Base-by-base conservation (phyloP, 768 basidiomycete species). In the Hericium alpestre region DNA sequence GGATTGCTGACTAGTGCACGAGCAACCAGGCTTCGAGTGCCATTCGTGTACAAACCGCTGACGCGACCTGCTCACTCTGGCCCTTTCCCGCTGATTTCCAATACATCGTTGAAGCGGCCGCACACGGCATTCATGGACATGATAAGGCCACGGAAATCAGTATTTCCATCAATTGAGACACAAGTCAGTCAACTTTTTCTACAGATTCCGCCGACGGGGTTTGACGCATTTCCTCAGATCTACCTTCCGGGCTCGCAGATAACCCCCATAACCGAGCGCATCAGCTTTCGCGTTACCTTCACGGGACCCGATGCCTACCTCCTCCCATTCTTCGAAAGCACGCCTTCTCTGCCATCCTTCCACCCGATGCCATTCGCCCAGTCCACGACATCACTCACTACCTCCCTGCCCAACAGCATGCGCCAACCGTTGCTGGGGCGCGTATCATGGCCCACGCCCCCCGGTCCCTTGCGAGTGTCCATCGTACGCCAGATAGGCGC, bases 191-290 rank as follows among this genome's bases (percentile, higher is more conserved):
- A 8, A 20, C 20, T n/a, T 10, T 8, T 13, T n/a, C 32, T 13
- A 38, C 40, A 10, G 13, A 8, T 32, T 27, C n/a, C 3, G 32
- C 13, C 46, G 49, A 32, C 51, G 37, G 16, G 18, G 23, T 25
- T 13, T 18, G 4, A 7, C 10, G 13, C 12, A 15, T 15, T 10
- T 13, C 1, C 37, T 10, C 16, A 61, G 58, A 47, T 61, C 32
- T 61, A 56, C 40, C 60, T 61, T 13, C 60, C 57, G 43, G 9
- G 55, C 15, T 59, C 60, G 13, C 60, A 61, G 39, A 61, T 61
- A 6, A 54, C 41, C 16, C 49, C 60, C 1, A 38, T 58, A 8
- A 37, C 20, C 12, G 43, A 55, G n/a, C 20, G 37, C 8, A 51
- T 61, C n/a, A 22, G 38, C 18, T 61, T 61, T 38, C 55, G 58